A percentile compares a stretch with the other conserved stretches of the same genome.
Evolutionary conservation across 768 basidiomycete species (phyloP).

Genomic region (Cyathus striatus): DNA sequence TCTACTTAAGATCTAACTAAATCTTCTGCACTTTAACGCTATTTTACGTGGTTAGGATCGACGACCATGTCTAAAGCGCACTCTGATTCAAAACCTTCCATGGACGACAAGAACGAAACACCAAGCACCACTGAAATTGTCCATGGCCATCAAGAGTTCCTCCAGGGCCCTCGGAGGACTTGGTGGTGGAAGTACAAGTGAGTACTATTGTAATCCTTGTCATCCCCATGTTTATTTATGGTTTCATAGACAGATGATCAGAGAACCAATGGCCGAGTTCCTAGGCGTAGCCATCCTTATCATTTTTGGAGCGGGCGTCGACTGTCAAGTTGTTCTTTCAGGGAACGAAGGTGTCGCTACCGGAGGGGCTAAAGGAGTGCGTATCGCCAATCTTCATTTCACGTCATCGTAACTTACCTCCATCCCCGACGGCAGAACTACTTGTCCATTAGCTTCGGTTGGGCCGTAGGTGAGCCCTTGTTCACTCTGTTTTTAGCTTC

Average conservation of each 20-base stretch:
- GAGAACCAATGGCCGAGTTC: constrained; percentile 47
- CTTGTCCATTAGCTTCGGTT: constrained; percentile 36
- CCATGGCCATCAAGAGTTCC: not conserved
- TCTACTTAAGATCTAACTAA: too few relatives aligned
- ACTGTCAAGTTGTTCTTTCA: constrained; percentile 46
- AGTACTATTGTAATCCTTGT: not conserved
- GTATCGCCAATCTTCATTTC: constrained; percentile 9
- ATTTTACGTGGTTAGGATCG: too few relatives aligned
- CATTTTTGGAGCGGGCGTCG: constrained; percentile 45
- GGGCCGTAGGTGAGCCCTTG: constrained; percentile 31
- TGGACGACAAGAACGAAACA: not conserved
- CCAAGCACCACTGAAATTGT: not conserved
- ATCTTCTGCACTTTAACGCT: too few relatives aligned
- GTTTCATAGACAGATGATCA: constrained; percentile 18
- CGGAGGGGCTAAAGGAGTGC: constrained; percentile 41
- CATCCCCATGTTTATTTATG: not conserved
- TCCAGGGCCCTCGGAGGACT: constrained; percentile 5
- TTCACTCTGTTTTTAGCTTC: not conserved
- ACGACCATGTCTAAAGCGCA: too few relatives aligned
- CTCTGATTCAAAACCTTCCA: not conserved
- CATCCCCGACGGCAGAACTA: constrained; percentile 22
- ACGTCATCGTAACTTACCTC: not conserved
- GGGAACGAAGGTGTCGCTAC: constrained; percentile 31
- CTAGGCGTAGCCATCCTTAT: constrained; percentile 47
- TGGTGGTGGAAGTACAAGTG: constrained; percentile 25